Percentiles rank a stretch among this genome's conserved stretches.
phyloP scores from a whole-genome alignment of 257 asterid species.

The Verbena officinalis region DNA sequence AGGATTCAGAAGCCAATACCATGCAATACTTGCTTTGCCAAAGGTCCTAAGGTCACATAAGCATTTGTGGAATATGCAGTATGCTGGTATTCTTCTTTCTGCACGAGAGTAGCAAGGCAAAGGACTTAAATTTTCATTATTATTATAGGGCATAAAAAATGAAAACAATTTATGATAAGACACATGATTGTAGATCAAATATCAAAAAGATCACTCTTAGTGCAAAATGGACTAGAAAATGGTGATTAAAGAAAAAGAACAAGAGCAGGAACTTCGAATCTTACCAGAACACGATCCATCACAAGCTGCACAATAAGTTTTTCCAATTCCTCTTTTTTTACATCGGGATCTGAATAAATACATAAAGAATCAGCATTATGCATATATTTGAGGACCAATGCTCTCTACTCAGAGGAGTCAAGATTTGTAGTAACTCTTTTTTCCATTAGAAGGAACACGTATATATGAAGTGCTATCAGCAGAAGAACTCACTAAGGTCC shows the following conservation, averaged over 20 bases:
- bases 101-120: constrained; percentile 32
- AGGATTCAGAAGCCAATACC: constrained; percentile 42
- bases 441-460: background rate
- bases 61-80: constrained; percentile 95
- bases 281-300: constrained; percentile 78
- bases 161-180: background rate
- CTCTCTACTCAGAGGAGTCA: constrained; percentile 4
- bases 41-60: constrained; percentile 80
- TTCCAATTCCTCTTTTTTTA: constrained; percentile 81
- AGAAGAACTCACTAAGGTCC: constrained; percentile 59
- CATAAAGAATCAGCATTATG: constrained; percentile 23
- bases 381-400: constrained; percentile 8
- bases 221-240: constrained; percentile 1
- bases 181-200: constrained; percentile 10
- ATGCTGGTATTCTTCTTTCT: constrained; percentile 99
- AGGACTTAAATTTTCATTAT: background rate
- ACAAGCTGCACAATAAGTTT: constrained; percentile 77
- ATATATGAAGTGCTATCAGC: constrained; percentile 13
- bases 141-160: background rate
- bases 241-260: background rate
- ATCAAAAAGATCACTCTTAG: constrained; percentile 13
- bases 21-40: constrained; percentile 73
- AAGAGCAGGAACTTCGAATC: constrained; percentile 31
- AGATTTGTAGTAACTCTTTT: too few relatives aligned
- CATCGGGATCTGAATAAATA: constrained; percentile 58